A percentile compares a stretch with the other conserved stretches of the same genome.
Evolutionary conservation across 306 rosid species (phyloP).

Genomic region (Vigna nakashimae): DNA sequence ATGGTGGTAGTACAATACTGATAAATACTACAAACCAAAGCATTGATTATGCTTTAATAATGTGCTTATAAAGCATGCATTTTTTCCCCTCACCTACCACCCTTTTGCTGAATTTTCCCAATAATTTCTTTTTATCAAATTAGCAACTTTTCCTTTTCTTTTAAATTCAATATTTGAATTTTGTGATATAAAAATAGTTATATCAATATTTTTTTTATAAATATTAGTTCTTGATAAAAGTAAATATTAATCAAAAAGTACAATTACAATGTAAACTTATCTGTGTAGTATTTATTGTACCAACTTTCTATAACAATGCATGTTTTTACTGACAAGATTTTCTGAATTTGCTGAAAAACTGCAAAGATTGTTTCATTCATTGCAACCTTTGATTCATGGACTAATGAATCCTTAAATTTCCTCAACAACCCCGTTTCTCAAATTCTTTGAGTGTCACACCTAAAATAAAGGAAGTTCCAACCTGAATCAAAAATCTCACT

Average conservation of each 20-base stretch:
- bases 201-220: too few relatives aligned
- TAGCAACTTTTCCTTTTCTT: too few relatives aligned
- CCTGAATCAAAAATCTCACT: slow-evolving; percentile 28
- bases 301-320: neutral
- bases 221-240: too few relatives aligned
- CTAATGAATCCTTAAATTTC: neutral
- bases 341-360: neutral
- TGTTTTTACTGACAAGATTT: neutral
- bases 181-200: too few relatives aligned
- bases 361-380: neutral
- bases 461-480: slow-evolving; percentile 4
- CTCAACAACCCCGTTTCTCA: slow-evolving; percentile 31
- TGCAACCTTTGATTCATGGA: neutral
- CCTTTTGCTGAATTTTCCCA: slow-evolving; percentile 19
- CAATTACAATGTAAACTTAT: too few relatives aligned
- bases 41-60: slow-evolving; percentile 16
- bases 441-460: neutral
- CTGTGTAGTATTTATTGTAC: too few relatives aligned
- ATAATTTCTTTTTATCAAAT: neutral
- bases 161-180: too few relatives aligned
- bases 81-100: slow-evolving; percentile 40
- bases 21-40: slow-evolving; percentile 29
- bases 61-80: slow-evolving; percentile 12
- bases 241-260: too few relatives aligned
- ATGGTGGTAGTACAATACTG: slow-evolving; percentile 15